Conservation (phyloP, 768 basidiomycete genomes). For the Auricularia sp. region DNA sequence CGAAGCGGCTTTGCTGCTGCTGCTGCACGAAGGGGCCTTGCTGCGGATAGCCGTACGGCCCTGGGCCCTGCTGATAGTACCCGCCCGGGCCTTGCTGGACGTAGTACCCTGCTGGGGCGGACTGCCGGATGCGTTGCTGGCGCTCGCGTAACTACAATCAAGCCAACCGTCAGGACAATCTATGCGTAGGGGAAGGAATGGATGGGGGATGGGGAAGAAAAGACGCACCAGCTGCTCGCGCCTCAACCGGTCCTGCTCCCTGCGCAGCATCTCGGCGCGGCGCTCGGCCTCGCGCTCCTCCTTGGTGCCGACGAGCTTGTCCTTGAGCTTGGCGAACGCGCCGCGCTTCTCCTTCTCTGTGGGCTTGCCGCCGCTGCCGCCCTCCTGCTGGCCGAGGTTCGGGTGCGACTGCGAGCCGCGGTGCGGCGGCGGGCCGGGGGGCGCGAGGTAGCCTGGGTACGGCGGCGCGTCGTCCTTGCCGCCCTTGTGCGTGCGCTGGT, state of each 20-base stretch:
- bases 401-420: not conserved
- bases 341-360: slow-evolving; percentile 32
- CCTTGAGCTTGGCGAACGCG: slow-evolving; percentile 50
- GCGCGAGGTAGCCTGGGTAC: not conserved
- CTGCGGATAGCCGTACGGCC: slow-evolving; percentile 1
- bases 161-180: no score
- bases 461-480: slow-evolving; percentile 18
- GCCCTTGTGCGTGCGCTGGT: slow-evolving; percentile 42
- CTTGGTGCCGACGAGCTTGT: slow-evolving; percentile 52
- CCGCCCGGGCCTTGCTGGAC: not conserved
- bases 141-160: slow-evolving; percentile 18
- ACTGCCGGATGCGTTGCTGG: not conserved
- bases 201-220: no score
- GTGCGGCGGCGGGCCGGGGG: slow-evolving; percentile 7
- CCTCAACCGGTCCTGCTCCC: not conserved
- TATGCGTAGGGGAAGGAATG: no score
- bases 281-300: slow-evolving; percentile 42
- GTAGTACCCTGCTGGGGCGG: slow-evolving; percentile 5
- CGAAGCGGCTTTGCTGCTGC: slow-evolving; percentile 7
- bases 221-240: slow-evolving; percentile 4
- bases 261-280: slow-evolving; percentile 4
- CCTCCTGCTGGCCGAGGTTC: slow-evolving; percentile 1
- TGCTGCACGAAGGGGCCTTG: slow-evolving; percentile 12
- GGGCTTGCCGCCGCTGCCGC: not conserved
- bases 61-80: slow-evolving; percentile 5